A percentile compares a stretch with the other conserved stretches of the same genome.
Evolutionary conservation across 2,329 filamentous ascomycete genomes (phyloP).

Genomic region (Epichloe glyceriae): DNA sequence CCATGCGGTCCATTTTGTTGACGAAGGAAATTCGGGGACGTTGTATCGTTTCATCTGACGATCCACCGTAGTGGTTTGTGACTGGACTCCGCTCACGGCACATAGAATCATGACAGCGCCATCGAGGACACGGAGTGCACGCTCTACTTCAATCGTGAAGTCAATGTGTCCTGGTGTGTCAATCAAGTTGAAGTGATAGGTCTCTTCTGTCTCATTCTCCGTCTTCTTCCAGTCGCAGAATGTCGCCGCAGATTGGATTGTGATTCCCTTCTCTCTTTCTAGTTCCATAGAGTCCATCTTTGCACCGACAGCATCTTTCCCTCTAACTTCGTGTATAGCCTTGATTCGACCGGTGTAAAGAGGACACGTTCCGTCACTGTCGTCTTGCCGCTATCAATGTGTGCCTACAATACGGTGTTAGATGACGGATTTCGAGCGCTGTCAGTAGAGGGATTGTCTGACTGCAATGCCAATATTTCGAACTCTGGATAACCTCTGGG

Average conservation of each 20-base stretch:
- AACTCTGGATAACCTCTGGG: constrained; percentile 62
- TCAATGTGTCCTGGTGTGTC: constrained; percentile 98
- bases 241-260: constrained; percentile 94
- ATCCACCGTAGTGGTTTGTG: constrained; percentile 95
- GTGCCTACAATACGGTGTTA: constrained; percentile 45
- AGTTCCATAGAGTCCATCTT: constrained; percentile 99
- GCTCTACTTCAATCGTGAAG: constrained; percentile 97
- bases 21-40: constrained; percentile 91
- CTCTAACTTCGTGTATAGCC: constrained; percentile 90
- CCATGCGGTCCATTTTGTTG: constrained; percentile 99
- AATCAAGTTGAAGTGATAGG: constrained; percentile 96
- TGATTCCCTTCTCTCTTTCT: constrained; percentile 96
- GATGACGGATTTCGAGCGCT: constrained; percentile 7
- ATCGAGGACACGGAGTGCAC: constrained; percentile 85
- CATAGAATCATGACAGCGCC: constrained; percentile 98
- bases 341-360: constrained; percentile 96
- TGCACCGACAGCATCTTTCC: constrained; percentile 85
- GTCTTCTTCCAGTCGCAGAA: constrained; percentile 95
- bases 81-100: constrained; percentile 92
- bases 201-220: constrained; percentile 71
- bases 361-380: constrained; percentile 93
- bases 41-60: constrained; percentile 98
- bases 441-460: constrained; percentile 12
- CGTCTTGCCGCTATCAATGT: constrained; percentile 98
- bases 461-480: constrained; percentile 97